Evolutionary conservation across 2,329 filamentous ascomycete genomes (phyloP), one percentile per base, ranked within the genome.

Genomic region (Penicillium thymicola): DNA sequence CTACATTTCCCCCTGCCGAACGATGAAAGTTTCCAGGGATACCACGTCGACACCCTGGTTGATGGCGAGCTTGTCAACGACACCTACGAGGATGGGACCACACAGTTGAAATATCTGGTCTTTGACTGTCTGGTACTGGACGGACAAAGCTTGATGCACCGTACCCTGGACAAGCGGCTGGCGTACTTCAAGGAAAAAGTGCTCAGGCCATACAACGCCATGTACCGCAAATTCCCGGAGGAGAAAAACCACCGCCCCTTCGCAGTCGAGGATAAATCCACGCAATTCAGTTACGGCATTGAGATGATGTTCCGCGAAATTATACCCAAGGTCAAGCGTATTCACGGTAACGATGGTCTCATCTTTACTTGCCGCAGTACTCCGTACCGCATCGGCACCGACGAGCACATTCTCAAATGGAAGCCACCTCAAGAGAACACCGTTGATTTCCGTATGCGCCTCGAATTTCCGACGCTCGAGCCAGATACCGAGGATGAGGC

Each of bases 281-380:
- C 95, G 77, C 89, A 97, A 73, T 84, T 94, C 65, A 87, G 87
- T 47, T 99, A 99, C 76, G 91, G 87, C 45, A 86, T 95, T 58
- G 87, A 91, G 70, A 89, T 89, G 84, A 96, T 97, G 88, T 96
- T 99, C 78, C 85, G 87, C 64, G 83, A 92, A 55, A 85, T 95
- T 43, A 85, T 97, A 28, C 92, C 92, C 1, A 86, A 82, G 41
- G 83, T 99, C 36, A 88, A 87, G 64, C 71, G 72, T 47, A 74
- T 78, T 40, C 94, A 99, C 71, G 92, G 93, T 60, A 97, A 97
- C 72, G 94, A 99, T 72, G 94, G 94, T 6, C 82, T 99, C 45
- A 96, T 99, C 69, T 99, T 97, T 76, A 97, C 94, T n/a, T 96
- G 93, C 76, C 86, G 90, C 61, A 88, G 86, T 66, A 91, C 90